Percentiles rank a stretch among this genome's conserved stretches.
These are phyloP conservation scores for Hypomyces rosellus DNA, from an alignment of 2,329 filamentous ascomycete genomes.

Conservation along the genomic window DNA sequence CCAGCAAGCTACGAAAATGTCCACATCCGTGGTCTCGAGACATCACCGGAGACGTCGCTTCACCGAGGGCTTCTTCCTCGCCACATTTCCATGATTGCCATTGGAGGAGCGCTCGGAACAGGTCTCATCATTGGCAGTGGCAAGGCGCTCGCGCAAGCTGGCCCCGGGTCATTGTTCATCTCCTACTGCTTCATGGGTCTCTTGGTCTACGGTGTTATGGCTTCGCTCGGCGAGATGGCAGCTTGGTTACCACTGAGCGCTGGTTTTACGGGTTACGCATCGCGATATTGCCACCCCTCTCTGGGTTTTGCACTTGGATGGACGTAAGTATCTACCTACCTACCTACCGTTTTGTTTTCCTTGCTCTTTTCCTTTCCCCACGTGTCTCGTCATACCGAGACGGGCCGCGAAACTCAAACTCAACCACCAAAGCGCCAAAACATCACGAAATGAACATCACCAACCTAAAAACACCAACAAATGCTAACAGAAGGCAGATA, in stretches of 20 bases:
- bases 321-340: constrained; percentile 54
- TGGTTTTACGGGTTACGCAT: constrained; percentile 77
- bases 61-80: constrained; percentile 49
- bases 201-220: constrained; percentile 77
- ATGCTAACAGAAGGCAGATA: constrained; percentile 28
- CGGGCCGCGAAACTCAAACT: no score
- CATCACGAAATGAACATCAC: no score
- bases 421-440: no score
- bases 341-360: no score
- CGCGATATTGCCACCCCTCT: constrained; percentile 72
- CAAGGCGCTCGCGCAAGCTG: constrained; percentile 45
- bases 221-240: constrained; percentile 76
- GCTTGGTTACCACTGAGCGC: constrained; percentile 71
- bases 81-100: constrained; percentile 57
- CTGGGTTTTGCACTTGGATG: constrained; percentile 74
- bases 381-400: no score
- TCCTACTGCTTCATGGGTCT: constrained; percentile 64
- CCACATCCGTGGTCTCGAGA: constrained; percentile 44
- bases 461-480: not conserved
- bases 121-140: constrained; percentile 67
- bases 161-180: constrained; percentile 63
- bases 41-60: constrained; percentile 40
- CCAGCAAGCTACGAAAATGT: constrained; percentile 16
- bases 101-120: constrained; percentile 68
- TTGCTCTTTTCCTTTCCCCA: no score